Evolutionary conservation across 345 rosid genomes (phyloP).

Genomic region (Anastatica hierochuntica): DNA sequence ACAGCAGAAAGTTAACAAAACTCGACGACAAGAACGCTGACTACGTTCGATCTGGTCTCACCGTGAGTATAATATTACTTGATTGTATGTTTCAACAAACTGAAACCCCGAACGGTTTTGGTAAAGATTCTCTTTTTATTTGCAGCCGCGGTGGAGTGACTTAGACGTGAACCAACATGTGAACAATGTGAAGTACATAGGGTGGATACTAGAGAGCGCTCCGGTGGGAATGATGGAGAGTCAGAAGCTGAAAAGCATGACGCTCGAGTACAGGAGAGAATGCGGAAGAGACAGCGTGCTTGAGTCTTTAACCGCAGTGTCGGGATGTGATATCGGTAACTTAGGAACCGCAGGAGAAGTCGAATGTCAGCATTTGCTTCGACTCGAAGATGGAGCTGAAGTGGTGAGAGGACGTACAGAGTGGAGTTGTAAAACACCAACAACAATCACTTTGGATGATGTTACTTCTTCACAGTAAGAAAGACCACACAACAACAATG

Average conservation of each 20-base stretch:
- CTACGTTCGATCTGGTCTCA: slow-evolving; percentile 64
- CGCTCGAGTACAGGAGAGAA: slow-evolving; percentile 91
- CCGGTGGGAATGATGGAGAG: slow-evolving; percentile 76
- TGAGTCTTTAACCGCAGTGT: slow-evolving; percentile 72
- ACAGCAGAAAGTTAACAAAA: slow-evolving; percentile 77
- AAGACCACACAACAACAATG: not conserved
- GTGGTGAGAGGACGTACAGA: slow-evolving; percentile 80
- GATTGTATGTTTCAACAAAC: not conserved
- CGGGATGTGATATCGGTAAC: slow-evolving; percentile 34
- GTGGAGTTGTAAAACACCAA: slow-evolving; percentile 69
- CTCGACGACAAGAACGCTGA: slow-evolving; percentile 70
- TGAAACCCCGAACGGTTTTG: not conserved
- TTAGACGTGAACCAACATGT: slow-evolving; percentile 97
- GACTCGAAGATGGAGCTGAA: slow-evolving; percentile 71
- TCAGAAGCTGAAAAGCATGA: slow-evolving; percentile 66
- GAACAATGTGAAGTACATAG: slow-evolving; percentile 93
- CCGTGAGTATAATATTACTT: slow-evolving; percentile 38
- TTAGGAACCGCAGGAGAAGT: slow-evolving; percentile 34
- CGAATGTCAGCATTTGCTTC: slow-evolving; percentile 93
- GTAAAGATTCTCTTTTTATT: not conserved
- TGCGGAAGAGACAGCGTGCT: slow-evolving; percentile 88
- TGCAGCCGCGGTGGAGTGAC: slow-evolving; percentile 98
- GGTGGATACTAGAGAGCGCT: slow-evolving; percentile 99
- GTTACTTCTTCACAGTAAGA: not conserved
- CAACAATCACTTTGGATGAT: slow-evolving; percentile 30